Base-by-base conservation (phyloP, 2,329 filamentous ascomycete genomes). In the Hypocrella siamensis region DNA sequence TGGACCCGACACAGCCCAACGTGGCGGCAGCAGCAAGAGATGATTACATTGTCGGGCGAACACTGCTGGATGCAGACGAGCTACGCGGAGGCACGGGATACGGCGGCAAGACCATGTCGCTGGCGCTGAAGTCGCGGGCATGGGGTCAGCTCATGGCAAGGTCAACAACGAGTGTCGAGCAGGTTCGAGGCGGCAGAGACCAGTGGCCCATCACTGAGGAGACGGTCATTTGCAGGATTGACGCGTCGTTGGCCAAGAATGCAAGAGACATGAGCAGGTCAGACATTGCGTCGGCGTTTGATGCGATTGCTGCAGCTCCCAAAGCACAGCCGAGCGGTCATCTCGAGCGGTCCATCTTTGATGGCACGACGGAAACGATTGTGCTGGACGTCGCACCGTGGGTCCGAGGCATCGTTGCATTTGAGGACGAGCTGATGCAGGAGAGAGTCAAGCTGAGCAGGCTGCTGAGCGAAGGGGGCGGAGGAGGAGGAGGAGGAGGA, bases 331-430 rank as follows among this genome's bases (percentile, higher is more conserved):
- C 41, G 14, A 43, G 44, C 12, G 41, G 46, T 6, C 60, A 60
- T 27, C 61, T 84, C 2, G 70, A 74, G 21, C 65, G 79, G 0
- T 86, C 82, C 0, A 73, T 79, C 1, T 84, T 93, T 41, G 84
- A 93, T 44, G 72, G 80, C 27, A 73, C 74, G 0, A 58, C 79
- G 43, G 51, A 54, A 1, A 60, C 76, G 15, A 71, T 93, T 19
- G 65, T 70, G 0, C 58, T 77, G 10, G 90, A 98, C 40, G 62
- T 96, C 2, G 86, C 85, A 0, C 90, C 92, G 0, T 96, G 83
- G 50, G 70, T 96, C n/a, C 79, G 92, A 9, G 66, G 68, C 24
- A 96, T 98, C 37, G 75, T 88, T 2, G 65, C 75, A 0, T 80
- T 78, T 46, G 88, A 96, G 43, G 59, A 73, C 15, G 65, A 63